These are phyloP conservation scores for Abrus precatorius DNA, from an alignment of 306 rosid genomes.

Conservation along the genomic window DNA sequence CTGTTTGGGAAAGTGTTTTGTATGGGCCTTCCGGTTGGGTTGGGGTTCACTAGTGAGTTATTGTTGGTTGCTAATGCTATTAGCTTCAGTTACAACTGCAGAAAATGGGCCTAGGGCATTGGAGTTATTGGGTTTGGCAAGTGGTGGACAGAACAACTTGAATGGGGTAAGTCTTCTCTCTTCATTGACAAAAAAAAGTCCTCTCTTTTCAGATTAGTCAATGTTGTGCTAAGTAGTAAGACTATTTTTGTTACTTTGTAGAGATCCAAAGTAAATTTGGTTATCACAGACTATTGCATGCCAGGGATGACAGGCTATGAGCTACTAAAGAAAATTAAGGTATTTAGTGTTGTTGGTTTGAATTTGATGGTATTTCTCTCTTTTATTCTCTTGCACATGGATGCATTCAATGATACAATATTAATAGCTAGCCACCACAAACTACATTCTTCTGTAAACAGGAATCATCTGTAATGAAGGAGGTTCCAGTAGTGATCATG, in stretches of 20 bases:
- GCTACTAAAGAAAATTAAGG: slow-evolving; percentile 92
- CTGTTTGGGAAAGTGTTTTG: neutral
- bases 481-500: slow-evolving; percentile 92
- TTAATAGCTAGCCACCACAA: slow-evolving; percentile 9
- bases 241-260: slow-evolving; percentile 44
- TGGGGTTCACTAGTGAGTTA: slow-evolving; percentile 1
- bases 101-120: slow-evolving; percentile 89
- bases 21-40: slow-evolving; percentile 39
- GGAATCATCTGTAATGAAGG: slow-evolving; percentile 88
- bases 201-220: neutral
- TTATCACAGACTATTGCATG: slow-evolving; percentile 95
- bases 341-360: slow-evolving; percentile 14
- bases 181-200: neutral
- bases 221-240: neutral
- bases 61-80: slow-evolving; percentile 18
- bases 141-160: slow-evolving; percentile 56
- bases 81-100: slow-evolving; percentile 83
- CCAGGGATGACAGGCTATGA: slow-evolving; percentile 99
- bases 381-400: neutral
- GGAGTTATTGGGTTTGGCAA: slow-evolving; percentile 80
- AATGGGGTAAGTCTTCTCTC: slow-evolving; percentile 56
- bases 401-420: slow-evolving; percentile 11
- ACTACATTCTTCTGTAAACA: slow-evolving; percentile 41
- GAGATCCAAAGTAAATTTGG: slow-evolving; percentile 82
- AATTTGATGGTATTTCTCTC: neutral